phyloP scores from a whole-genome alignment of 2,329 filamentous ascomycete genomes.

The Aschersonia sp. region DNA sequence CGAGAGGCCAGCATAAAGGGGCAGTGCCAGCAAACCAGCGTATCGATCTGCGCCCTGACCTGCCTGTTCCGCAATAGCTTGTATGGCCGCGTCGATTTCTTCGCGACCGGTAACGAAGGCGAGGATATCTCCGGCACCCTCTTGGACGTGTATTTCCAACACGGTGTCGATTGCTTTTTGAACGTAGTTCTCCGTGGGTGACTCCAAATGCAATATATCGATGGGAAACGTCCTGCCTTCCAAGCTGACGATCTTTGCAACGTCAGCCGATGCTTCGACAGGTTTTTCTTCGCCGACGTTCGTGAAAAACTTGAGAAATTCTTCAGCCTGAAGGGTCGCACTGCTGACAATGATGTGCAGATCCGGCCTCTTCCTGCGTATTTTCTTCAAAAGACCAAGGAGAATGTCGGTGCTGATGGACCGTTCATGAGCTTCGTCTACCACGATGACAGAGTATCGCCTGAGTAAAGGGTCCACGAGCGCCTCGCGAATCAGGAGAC shows the following conservation, averaged over 20 bases:
- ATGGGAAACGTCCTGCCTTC: slow-evolving; percentile 84
- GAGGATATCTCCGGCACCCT: slow-evolving; percentile 73
- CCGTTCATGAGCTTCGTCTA: slow-evolving; percentile 92
- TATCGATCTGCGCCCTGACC: slow-evolving; percentile 33
- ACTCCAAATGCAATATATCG: slow-evolving; percentile 67
- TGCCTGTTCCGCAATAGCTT: slow-evolving; percentile 61
- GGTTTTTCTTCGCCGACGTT: slow-evolving; percentile 20
- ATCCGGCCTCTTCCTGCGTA: slow-evolving; percentile 64
- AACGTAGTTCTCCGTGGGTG: slow-evolving; percentile 73
- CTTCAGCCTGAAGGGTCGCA: slow-evolving; percentile 81
- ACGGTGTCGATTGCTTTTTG: slow-evolving; percentile 71
- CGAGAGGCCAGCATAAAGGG: slow-evolving; percentile 77
- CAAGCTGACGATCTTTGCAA: slow-evolving; percentile 55
- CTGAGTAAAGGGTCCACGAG: slow-evolving; percentile 84
- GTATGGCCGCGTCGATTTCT: slow-evolving; percentile 76
- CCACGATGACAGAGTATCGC: slow-evolving; percentile 90
- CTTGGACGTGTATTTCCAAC: slow-evolving; percentile 73
- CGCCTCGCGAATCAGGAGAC: slow-evolving; percentile 78
- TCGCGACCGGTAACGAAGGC: slow-evolving; percentile 87
- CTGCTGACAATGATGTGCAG: slow-evolving; percentile 84
- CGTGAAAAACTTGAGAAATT: slow-evolving; percentile 68
- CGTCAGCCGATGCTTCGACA: slow-evolving; percentile 14
- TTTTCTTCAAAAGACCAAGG: slow-evolving; percentile 83
- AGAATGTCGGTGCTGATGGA: slow-evolving; percentile 87
- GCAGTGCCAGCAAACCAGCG: slow-evolving; percentile 32